Evolutionary conservation across 2,329 filamentous ascomycete genomes (phyloP).

Genomic region (Fusarium piperis): DNA sequence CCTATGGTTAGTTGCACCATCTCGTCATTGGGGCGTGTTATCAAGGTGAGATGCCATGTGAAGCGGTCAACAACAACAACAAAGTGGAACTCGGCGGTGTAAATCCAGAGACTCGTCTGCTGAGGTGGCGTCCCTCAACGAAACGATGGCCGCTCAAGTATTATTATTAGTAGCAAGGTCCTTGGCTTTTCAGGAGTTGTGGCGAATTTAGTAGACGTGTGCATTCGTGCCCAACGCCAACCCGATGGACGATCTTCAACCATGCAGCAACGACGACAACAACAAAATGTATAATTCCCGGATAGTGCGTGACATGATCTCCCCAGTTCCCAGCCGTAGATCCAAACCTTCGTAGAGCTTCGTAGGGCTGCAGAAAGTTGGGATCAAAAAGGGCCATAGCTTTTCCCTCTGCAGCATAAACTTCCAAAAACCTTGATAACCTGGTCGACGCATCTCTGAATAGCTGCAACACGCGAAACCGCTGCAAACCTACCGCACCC

Average conservation of each 20-base stretch:
- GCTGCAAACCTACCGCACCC: not conserved
- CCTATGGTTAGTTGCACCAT: constrained; percentile 9
- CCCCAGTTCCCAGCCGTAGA: not conserved
- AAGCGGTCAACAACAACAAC: not conserved
- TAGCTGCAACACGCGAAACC: not conserved
- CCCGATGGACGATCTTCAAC: constrained; percentile 26
- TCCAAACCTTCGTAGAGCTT: not conserved
- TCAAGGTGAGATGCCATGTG: not conserved
- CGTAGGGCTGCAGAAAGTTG: not conserved
- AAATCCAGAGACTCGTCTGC: not conserved
- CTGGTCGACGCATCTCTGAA: not conserved
- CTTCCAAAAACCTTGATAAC: not conserved
- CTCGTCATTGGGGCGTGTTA: not conserved
- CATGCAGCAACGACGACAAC: constrained; percentile 5
- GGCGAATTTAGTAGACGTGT: not conserved
- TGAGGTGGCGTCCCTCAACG: not conserved
- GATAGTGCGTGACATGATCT: constrained; percentile 27
- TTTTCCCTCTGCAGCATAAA: not conserved
- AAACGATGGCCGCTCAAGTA: not conserved
- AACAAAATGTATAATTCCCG: constrained; percentile 4
- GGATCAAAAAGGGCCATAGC: not conserved
- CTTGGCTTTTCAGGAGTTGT: not conserved
- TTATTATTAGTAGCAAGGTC: not conserved
- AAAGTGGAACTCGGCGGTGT: not conserved
- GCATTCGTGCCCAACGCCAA: constrained; percentile 29